A percentile compares a stretch with the other conserved stretches of the same genome.
These are phyloP conservation scores for Sporothrix mexicana DNA, from an alignment of 2,329 filamentous ascomycete genomes.

Conservation along the genomic window DNA sequence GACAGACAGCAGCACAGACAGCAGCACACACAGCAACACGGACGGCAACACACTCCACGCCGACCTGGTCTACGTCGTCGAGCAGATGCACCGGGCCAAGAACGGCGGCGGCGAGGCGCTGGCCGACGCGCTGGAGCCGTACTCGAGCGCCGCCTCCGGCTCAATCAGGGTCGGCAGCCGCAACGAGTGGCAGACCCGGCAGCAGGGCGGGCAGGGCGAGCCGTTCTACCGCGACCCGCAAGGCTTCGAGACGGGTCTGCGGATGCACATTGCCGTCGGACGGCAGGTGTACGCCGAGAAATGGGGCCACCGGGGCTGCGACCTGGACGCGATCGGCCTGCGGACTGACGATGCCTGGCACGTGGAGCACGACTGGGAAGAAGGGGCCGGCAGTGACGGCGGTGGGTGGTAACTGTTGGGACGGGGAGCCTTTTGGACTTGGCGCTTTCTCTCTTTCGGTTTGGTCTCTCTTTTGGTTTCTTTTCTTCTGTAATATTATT, in stretches of 20 bases:
- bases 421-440: no score
- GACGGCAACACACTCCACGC: neutral
- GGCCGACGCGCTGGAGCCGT: no score
- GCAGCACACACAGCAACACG: neutral
- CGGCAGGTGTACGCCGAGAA: constrained; percentile 47
- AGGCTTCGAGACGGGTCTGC: constrained; percentile 52
- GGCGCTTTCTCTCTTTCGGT: neutral
- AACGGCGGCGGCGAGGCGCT: constrained; percentile 41
- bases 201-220: constrained; percentile 58
- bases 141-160: neutral
- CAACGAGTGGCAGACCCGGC: constrained; percentile 60
- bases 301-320: constrained; percentile 52
- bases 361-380: constrained; percentile 27
- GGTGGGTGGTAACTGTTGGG: constrained; percentile 24
- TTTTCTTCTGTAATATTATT: neutral
- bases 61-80: constrained; percentile 40
- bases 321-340: constrained; percentile 39
- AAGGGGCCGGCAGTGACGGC: constrained; percentile 20
- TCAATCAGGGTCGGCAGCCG: constrained; percentile 40
- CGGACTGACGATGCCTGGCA: constrained; percentile 28
- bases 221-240: constrained; percentile 58
- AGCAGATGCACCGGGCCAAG: constrained; percentile 52
- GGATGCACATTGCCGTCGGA: constrained; percentile 54
- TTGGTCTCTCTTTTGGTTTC: neutral
- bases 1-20: neutral